Evolutionary conservation across 129 eudicot genomes (phyloP).

Genomic region (Centaurea solstitialis): DNA sequence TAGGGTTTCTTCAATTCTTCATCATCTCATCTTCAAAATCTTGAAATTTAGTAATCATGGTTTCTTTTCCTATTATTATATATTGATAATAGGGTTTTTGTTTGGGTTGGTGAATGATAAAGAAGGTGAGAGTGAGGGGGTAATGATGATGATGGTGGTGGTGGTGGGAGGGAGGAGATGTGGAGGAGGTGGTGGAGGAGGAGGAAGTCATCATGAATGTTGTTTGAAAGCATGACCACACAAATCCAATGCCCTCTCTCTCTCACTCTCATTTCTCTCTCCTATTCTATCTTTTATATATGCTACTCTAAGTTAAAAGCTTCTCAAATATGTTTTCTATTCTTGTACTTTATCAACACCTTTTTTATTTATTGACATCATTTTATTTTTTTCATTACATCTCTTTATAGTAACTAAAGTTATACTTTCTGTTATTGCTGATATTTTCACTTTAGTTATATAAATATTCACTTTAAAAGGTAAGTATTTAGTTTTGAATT

Average conservation of each 20-base stretch:
- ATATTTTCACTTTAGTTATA: not conserved
- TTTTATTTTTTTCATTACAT: not conserved
- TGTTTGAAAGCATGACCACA: slow-evolving; percentile 35
- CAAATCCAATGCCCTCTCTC: slow-evolving; percentile 13
- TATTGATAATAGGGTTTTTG: not conserved
- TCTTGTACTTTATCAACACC: slow-evolving; percentile 14
- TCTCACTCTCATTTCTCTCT: not conserved
- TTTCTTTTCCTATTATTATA: not conserved
- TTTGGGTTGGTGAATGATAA: slow-evolving; percentile 27
- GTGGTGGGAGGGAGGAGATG: slow-evolving; percentile 14
- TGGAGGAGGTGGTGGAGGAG: not conserved
- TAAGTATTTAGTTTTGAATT: no score
- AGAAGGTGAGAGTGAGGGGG: slow-evolving; percentile 13
- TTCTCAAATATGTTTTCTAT: slow-evolving; percentile 18
- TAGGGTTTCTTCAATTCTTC: slow-evolving; percentile 24
- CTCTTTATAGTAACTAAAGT: not conserved
- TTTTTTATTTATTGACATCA: not conserved
- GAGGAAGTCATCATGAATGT: slow-evolving; percentile 37
- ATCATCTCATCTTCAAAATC: slow-evolving; percentile 25
- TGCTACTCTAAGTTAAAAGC: slow-evolving; percentile 3
- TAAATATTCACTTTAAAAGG: not conserved
- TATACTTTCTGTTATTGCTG: not conserved
- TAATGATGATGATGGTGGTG: slow-evolving; percentile 19
- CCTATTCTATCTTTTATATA: slow-evolving; percentile 2
- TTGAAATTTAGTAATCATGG: not conserved